Base-by-base conservation (phyloP, 2,329 filamentous ascomycete genomes). In the Exophiala xenobiotica region DNA sequence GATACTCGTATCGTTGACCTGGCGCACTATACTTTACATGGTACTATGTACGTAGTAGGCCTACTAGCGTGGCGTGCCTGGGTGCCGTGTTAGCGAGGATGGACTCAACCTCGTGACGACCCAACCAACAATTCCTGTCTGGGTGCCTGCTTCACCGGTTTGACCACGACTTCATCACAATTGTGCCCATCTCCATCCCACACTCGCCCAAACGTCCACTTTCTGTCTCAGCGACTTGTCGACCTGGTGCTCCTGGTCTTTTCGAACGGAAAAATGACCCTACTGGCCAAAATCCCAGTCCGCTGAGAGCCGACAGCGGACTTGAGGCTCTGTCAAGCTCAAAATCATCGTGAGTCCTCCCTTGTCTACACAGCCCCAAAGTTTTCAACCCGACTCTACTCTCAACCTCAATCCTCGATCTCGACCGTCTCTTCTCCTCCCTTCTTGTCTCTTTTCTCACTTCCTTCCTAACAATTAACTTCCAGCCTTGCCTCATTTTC, bases 321-420 rank as follows among this genome's bases (percentile, higher is more conserved):
- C 37, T 12, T 24, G 38, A 23, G 38, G 38, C 38, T 40, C 22
- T 20, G 38, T 40, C 38, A 24, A 20, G 38, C 38, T 22, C 38
- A 40, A 24, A 22, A 24, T 20, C 38, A 40, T n/a, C 38, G 19
- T n/a, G 12, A n/a, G 18, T 24, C 20, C 38, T 24, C 19, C 22
- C 37, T 12, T 24, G n/a, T 20, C 38, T 40, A 40, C 38, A 40
- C 38, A 40, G 38, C 38, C 38, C 38, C 38, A 24, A n/a, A n/a
- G 8, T 22, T 40, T n/a, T 40, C 38, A 23, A 40, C 20, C 38
- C 12, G 12, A n/a, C 19, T 40, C 3, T 16, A 16, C 18, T 5
- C 35, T 16, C n/a, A 12, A 33, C 9, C 16, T 33, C 29, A 8
- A 5, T 33, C 29, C 29, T 33, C 29, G 16, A 11, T 19, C 35